Base-by-base conservation (phyloP, 331 rosid species). In the Acacia pycnantha region DNA sequence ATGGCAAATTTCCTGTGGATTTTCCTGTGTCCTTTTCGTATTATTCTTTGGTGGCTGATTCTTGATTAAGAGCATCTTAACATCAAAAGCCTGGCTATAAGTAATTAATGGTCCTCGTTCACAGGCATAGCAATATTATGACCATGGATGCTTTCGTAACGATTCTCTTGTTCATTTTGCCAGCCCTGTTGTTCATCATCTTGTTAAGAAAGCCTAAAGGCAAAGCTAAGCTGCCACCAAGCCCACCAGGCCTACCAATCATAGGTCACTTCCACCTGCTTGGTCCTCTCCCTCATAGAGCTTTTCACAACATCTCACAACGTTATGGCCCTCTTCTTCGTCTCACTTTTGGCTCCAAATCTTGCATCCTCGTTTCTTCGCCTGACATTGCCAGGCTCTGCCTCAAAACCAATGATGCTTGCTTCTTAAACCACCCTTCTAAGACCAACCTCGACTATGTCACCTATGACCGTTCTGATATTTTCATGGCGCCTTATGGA, bases 231-330 rank as follows among this genome's bases (percentile, higher is more conserved):
- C 88, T 89, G 41, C 91, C 92, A 16, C 94, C 92, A 8, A 85
- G 92, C 65, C 92, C 92, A 6, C 69, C 7, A 5, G 83, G 89
- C 76, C 64, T 91, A 1, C 94, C 94, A 0, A 29, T 91, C 65
- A 77, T 89, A 8, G 94, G 94, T 24, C 92, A 91, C 66, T 89
- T 91, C 68, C 85, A 89, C 81, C 94, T 91, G 4, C 88, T 91
- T 0, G 74, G 19, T 11, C 77, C 70, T 29, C 74, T 89, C 37
- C 87, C 90, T 44, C 95, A 89, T 86, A 91, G 86, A 79, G 83
- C 91, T 54, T 72, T 91, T 56, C 86, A 88, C 85, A 85, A 74
- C 1, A 87, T 91, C 51, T 86, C 91, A 21, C 53, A 64, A 1
- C 89, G 77, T 70, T 51, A 87, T 58, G 92, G 93, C 56, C 91